A percentile compares a stretch with the other conserved stretches of the same genome.
Conservation (phyloP, 2,329 filamentous ascomycete species). For the Salinomyces thailandicus region DNA sequence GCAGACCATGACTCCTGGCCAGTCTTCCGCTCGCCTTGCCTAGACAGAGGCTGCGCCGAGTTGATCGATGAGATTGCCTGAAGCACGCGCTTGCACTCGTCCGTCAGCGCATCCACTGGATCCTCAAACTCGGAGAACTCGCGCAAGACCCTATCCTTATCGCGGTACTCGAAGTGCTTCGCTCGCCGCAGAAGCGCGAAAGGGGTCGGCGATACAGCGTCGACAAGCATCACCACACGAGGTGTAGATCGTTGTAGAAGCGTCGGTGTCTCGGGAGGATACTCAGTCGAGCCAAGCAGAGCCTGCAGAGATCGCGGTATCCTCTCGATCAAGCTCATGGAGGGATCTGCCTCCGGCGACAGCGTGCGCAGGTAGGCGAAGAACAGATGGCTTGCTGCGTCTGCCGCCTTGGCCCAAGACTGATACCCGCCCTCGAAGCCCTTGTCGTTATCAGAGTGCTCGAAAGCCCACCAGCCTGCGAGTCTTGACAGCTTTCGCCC, state of each 20-base stretch:
- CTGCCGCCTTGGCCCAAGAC: slow-evolving; percentile 78
- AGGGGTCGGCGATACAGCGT: slow-evolving; percentile 86
- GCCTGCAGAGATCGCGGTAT: slow-evolving; percentile 87
- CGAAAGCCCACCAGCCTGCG: slow-evolving; percentile 98
- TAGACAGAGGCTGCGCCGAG: slow-evolving; percentile 59
- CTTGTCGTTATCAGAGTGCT: slow-evolving; percentile 73
- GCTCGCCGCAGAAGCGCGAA: slow-evolving; percentile 83
- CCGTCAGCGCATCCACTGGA: slow-evolving; percentile 74
- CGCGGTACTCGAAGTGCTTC: slow-evolving; percentile 90
- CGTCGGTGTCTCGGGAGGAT: slow-evolving; percentile 69
- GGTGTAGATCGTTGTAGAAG: slow-evolving; percentile 72
- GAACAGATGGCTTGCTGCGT: slow-evolving; percentile 93
- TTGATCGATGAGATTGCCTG: slow-evolving; percentile 81
- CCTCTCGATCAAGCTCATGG: slow-evolving; percentile 67
- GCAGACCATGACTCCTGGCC: slow-evolving; percentile 86
- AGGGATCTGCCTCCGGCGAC: slow-evolving; percentile 61
- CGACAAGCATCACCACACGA: slow-evolving; percentile 93
- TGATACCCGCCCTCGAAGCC: slow-evolving; percentile 94
- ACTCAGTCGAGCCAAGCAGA: slow-evolving; percentile 83
- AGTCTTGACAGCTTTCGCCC: slow-evolving; percentile 89
- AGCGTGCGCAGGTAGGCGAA: slow-evolving; percentile 92
- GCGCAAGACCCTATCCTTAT: slow-evolving; percentile 73
- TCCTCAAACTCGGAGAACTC: slow-evolving; percentile 84
- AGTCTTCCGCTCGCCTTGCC: slow-evolving; percentile 30
- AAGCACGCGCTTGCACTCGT: slow-evolving; percentile 86